Evolutionary conservation across 352 stramenopile species (phyloP).

Genomic region (Blastocystis sp.): DNA sequence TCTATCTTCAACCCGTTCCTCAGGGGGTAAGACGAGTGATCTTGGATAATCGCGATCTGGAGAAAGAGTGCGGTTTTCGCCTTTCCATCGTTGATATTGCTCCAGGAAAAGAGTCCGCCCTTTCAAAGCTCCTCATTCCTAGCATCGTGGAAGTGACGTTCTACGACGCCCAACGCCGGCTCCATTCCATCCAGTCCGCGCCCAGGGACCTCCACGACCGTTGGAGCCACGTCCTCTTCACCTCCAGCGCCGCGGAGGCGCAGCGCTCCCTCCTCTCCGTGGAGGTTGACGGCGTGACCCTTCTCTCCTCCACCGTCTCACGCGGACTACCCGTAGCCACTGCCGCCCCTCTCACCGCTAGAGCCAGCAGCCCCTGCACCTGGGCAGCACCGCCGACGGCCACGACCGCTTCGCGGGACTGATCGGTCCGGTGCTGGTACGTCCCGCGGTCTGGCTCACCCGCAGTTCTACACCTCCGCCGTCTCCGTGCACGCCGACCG

Average conservation of each 20-base stretch:
- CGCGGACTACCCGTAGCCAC: background rate
- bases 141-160: conserved; percentile 21
- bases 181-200: background rate
- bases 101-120: conserved; percentile 1
- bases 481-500: too few relatives aligned
- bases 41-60: conserved; percentile 27
- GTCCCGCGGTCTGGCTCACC: too few relatives aligned
- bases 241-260: background rate
- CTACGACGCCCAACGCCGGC: background rate
- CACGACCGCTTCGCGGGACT: too few relatives aligned
- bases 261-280: background rate
- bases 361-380: too few relatives aligned
- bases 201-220: background rate
- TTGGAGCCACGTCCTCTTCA: conserved; percentile 1
- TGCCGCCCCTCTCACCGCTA: too few relatives aligned
- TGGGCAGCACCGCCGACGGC: too few relatives aligned
- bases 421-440: too few relatives aligned
- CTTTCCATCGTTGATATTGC: background rate
- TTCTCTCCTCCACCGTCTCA: background rate
- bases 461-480: too few relatives aligned
- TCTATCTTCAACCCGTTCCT: background rate
- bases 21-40: conserved; percentile 9
- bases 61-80: background rate
- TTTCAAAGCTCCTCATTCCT: background rate
- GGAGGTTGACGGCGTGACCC: background rate